Evolutionary conservation across 768 basidiomycete species (phyloP), one percentile per base, ranked within the genome.

Genomic region (Pisolithus microcarpus): DNA sequence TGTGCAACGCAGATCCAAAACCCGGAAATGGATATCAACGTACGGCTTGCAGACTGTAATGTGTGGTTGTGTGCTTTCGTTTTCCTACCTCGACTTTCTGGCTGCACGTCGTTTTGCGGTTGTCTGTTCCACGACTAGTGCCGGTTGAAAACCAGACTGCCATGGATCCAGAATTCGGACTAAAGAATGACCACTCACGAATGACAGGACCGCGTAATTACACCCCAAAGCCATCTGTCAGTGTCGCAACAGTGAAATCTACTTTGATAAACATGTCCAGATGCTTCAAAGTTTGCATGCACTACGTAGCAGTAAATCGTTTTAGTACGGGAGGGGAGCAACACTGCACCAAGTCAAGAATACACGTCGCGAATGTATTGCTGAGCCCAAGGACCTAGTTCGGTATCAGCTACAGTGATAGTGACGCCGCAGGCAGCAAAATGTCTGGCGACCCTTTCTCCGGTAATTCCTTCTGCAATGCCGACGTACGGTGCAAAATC

Each of bases 121-220:
- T n/a, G n/a, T n/a, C 2, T 91, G 90, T 61, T 91, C 91, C 5
- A 97, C 97, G 95, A 94, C 93, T 0, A 85, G 85, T 49, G 91
- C 85, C n/a, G n/a, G n/a, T n/a, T n/a, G n/a, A n/a, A n/a, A n/a
- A n/a, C n/a, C n/a, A n/a, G n/a, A n/a, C n/a, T n/a, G n/a, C n/a
- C n/a, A n/a, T n/a, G n/a, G n/a, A n/a, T n/a, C n/a, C n/a, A n/a
- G n/a, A n/a, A n/a, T n/a, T n/a, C n/a, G n/a, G n/a, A n/a, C n/a
- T n/a, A n/a, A n/a, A n/a, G n/a, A n/a, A n/a, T n/a, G n/a, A n/a
- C n/a, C n/a, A n/a, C n/a, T n/a, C n/a, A n/a, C n/a, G n/a, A n/a
- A n/a, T n/a, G n/a, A n/a, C n/a, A n/a, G n/a, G n/a, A n/a, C n/a
- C n/a, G n/a, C n/a, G n/a, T n/a, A n/a, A n/a, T n/a, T n/a, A n/a